Conservation (phyloP, 768 basidiomycete genomes). For the Amyloporia xantha region DNA sequence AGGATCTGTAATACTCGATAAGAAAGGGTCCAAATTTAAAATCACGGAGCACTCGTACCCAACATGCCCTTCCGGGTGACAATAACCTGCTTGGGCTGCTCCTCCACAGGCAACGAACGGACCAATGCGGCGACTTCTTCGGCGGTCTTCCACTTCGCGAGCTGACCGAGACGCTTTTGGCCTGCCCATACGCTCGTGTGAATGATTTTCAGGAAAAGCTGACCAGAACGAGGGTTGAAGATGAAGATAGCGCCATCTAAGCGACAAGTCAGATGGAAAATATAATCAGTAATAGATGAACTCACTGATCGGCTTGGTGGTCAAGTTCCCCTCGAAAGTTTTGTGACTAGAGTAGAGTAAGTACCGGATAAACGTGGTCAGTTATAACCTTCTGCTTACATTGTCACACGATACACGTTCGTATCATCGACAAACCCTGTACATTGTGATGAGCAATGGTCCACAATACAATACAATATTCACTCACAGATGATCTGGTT, state of each 20-base stretch:
- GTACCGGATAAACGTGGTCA: no score
- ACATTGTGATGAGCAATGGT: background rate
- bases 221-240: constrained; percentile 98
- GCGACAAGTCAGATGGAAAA: background rate
- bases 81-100: constrained; percentile 99
- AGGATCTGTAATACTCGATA: no score
- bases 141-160: constrained; percentile 99
- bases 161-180: constrained; percentile 98
- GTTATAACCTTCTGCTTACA: no score
- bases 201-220: constrained; percentile 97
- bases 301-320: constrained; percentile 95
- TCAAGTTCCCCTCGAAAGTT: constrained; percentile 99
- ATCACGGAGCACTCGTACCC: no score
- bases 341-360: no score
- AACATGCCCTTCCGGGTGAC: constrained; percentile 99
- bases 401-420: constrained; percentile 98
- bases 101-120: constrained; percentile 97
- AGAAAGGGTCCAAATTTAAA: no score
- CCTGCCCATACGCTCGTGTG: constrained; percentile 99
- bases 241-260: constrained; percentile 95
- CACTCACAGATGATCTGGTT: constrained; percentile 94
- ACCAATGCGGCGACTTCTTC: constrained; percentile 99
- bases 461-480: background rate
- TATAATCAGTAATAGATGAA: background rate
- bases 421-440: constrained; percentile 99